These are phyloP conservation scores for Teratosphaeria epicoccoides DNA, from an alignment of 2,329 filamentous ascomycete species.

Conservation along the genomic window DNA sequence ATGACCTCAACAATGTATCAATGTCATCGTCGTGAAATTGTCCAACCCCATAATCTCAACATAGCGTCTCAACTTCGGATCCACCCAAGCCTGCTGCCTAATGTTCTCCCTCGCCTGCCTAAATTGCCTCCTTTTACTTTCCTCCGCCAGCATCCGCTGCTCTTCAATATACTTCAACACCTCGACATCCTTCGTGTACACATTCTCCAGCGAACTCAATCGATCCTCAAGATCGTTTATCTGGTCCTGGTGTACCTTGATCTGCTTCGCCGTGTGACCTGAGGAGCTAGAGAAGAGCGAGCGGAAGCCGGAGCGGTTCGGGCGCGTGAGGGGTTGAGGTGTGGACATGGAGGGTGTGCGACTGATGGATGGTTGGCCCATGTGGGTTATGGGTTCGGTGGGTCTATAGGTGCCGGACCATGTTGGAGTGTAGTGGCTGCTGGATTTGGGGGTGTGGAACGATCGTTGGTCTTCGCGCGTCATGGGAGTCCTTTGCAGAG, in stretches of 20 bases:
- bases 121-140: neutral
- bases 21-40: neutral
- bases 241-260: neutral
- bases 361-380: neutral
- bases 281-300: neutral
- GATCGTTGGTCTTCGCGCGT: neutral
- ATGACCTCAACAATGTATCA: neutral
- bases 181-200: neutral
- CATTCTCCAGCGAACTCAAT: neutral
- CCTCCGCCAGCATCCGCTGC: neutral
- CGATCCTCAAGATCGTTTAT: neutral
- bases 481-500: neutral
- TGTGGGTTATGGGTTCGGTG: neutral
- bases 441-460: neutral
- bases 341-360: neutral
- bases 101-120: neutral
- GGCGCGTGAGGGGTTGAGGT: neutral
- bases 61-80: neutral
- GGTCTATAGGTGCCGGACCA: neutral
- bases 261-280: neutral
- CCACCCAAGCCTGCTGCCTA: neutral
- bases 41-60: neutral
- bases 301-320: neutral
- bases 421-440: neutral
- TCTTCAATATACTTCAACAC: neutral